A percentile compares a stretch with the other conserved stretches of the same genome.
These are phyloP conservation scores for Luffa aegyptiaca DNA, from an alignment of 306 rosid species.

Conservation along the genomic window DNA sequence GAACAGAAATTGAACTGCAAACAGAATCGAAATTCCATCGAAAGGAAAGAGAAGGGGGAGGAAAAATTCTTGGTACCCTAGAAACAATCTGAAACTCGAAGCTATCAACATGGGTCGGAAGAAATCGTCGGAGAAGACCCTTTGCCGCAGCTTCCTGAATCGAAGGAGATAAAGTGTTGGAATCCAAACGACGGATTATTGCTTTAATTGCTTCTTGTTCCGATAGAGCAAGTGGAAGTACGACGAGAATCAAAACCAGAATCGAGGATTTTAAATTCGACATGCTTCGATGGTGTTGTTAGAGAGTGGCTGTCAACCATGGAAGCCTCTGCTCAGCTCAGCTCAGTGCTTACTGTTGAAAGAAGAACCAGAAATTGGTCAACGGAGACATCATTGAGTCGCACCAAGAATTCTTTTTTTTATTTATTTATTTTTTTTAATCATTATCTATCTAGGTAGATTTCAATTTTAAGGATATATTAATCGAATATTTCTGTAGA, in stretches of 20 bases:
- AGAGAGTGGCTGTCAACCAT: background rate
- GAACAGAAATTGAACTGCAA: background rate
- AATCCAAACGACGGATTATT: constrained; percentile 55
- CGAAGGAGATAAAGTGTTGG: constrained; percentile 45
- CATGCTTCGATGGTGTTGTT: constrained; percentile 17
- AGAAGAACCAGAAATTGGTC: background rate
- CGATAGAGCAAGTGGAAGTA: constrained; percentile 21
- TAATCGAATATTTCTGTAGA: too few species aligned
- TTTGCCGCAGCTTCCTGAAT: constrained; percentile 71
- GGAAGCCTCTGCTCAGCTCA: background rate
- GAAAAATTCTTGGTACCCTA: constrained; percentile 29
- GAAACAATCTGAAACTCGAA: constrained; percentile 42
- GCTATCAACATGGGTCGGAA: constrained; percentile 41
- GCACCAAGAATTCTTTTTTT: background rate
- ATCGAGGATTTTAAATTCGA: constrained; percentile 26
- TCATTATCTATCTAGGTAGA: too few species aligned
- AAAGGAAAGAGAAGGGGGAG: background rate
- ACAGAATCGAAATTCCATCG: background rate
- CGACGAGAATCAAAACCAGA: constrained; percentile 26
- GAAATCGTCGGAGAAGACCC: constrained; percentile 50
- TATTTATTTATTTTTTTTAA: too few species aligned
- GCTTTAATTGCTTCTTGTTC: constrained; percentile 40
- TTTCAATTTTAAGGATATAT: background rate
- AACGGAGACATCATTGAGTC: background rate
- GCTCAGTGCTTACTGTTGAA: background rate